These are phyloP conservation scores for Haemoproteus tartakovskyi DNA, from an alignment of 169 alveolate species.

Conservation along the genomic window DNA sequence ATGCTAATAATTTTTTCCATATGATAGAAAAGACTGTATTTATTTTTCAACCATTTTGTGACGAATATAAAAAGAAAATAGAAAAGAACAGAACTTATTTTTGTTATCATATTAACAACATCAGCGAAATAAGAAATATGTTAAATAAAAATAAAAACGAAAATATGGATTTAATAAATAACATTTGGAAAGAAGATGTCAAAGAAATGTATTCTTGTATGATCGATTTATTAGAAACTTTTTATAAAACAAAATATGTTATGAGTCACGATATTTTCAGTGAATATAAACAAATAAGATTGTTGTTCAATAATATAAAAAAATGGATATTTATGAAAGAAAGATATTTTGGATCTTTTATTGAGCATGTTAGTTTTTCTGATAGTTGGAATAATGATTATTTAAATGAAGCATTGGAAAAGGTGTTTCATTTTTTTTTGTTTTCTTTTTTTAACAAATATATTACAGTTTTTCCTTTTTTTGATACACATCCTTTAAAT, in stretches of 20 bases:
- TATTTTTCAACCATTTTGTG: constrained; percentile 28
- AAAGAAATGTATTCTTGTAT: constrained; percentile 15
- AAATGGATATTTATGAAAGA: constrained; percentile 3
- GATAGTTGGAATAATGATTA: constrained; percentile 11
- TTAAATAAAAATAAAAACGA: constrained; percentile 3
- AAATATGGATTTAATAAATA: constrained; percentile 7
- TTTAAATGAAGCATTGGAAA: constrained; percentile 7
- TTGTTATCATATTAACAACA: constrained; percentile 23
- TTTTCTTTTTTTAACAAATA: constrained; percentile 56
- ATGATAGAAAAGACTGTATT: constrained; percentile 26
- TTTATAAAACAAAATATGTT: constrained; percentile 17
- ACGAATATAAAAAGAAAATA: neutral
- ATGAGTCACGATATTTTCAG: constrained; percentile 19
- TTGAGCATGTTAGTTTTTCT: constrained; percentile 7
- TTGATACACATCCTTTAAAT: constrained; percentile 37
- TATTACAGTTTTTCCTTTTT: constrained; percentile 42
- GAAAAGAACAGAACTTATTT: constrained; percentile 25
- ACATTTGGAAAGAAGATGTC: constrained; percentile 10
- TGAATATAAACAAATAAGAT: constrained; percentile 21
- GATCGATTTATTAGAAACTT: constrained; percentile 13
- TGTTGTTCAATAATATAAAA: constrained; percentile 15
- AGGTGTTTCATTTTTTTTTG: constrained; percentile 22
- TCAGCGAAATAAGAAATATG: constrained; percentile 21
- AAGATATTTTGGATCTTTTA: constrained; percentile 11
- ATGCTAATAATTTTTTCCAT: neutral